A percentile compares a stretch with the other conserved stretches of the same genome.
These are phyloP conservation scores for Diaporthe ilicicola DNA, from an alignment of 2,329 filamentous ascomycete genomes.

Conservation along the genomic window DNA sequence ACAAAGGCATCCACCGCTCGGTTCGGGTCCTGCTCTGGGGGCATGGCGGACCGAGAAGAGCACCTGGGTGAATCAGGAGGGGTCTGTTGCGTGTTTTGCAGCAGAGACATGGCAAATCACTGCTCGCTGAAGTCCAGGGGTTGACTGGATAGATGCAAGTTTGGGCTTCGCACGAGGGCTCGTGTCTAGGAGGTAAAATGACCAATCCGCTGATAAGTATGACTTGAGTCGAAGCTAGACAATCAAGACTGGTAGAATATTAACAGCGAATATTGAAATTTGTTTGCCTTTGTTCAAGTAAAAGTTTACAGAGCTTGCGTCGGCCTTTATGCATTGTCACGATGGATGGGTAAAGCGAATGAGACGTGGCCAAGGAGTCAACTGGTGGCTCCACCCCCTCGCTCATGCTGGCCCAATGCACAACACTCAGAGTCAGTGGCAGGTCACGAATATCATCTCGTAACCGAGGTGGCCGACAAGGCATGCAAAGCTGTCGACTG, in stretches of 20 bases:
- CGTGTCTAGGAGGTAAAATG: neutral
- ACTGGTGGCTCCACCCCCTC: too few species aligned
- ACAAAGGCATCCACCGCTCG: slow-evolving; percentile 44
- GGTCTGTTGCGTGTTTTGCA: neutral
- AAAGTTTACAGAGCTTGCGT: neutral
- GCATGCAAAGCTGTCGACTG: neutral
- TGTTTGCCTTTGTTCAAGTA: neutral
- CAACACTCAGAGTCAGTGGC: neutral
- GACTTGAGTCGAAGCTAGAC: neutral
- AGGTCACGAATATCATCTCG: neutral
- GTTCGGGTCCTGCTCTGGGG: slow-evolving; percentile 14
- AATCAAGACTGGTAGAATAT: too few species aligned
- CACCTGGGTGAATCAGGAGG: slow-evolving; percentile 3
- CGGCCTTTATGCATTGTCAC: neutral
- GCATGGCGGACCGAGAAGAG: slow-evolving; percentile 9
- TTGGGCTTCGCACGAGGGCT: neutral
- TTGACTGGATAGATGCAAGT: too few species aligned
- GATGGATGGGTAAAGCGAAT: too few species aligned
- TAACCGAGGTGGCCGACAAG: neutral
- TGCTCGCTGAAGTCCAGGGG: neutral
- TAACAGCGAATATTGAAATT: neutral
- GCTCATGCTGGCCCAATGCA: neutral
- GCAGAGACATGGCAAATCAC: neutral
- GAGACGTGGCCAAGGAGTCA: too few species aligned
- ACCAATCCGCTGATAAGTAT: neutral